Conservation (phyloP, 106 monocot species). For the Phalaenopsis equestris region DNA sequence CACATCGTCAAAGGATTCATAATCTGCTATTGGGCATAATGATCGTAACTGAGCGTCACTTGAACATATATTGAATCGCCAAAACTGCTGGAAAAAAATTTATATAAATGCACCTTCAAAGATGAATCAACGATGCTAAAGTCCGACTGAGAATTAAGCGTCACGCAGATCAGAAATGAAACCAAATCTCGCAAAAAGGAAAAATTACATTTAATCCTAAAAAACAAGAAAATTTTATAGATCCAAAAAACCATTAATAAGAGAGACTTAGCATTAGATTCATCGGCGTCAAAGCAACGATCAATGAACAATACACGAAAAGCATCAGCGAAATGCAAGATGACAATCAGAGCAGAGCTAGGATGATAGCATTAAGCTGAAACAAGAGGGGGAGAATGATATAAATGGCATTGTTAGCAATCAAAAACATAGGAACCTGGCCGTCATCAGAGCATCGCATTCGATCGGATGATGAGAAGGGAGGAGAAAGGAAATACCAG, state of each 20-base stretch:
- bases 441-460: neutral
- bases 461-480: neutral
- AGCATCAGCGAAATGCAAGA: neutral
- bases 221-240: neutral
- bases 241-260: neutral
- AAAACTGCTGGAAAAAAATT: no score
- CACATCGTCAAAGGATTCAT: neutral
- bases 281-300: neutral
- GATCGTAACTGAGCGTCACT: neutral
- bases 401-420: neutral
- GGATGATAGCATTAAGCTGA: neutral
- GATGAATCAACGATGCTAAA: neutral
- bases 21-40: neutral
- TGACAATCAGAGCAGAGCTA: neutral
- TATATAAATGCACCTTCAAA: no score
- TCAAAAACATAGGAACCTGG: no score
- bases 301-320: neutral
- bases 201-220: neutral
- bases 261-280: neutral
- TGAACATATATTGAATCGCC: neutral
- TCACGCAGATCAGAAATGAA: neutral
- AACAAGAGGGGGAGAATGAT: neutral
- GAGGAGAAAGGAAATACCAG: neutral
- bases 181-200: neutral
- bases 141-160: neutral